A percentile compares a stretch with the other conserved stretches of the same genome.
These are phyloP conservation scores for Trypanosoma boissoni DNA, from an alignment of 208 protist genomes.

Conservation along the genomic window DNA sequence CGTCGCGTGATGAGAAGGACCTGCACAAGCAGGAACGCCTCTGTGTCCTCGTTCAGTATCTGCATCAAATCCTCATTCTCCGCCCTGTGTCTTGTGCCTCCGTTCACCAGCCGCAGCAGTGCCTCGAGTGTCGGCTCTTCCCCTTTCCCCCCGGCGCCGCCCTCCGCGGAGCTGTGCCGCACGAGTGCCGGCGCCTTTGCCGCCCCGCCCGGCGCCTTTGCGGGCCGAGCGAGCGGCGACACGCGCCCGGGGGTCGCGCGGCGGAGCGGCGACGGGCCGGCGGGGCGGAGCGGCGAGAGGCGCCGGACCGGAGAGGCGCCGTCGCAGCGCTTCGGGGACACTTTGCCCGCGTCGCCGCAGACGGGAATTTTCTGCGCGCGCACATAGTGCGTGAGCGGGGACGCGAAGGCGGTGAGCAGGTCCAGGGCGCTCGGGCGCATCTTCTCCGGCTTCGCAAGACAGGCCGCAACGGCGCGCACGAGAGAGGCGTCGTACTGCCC, in stretches of 20 bases:
- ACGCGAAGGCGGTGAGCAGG: slow-evolving; percentile 41
- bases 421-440: slow-evolving; percentile 53
- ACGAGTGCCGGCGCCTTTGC: background rate
- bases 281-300: slow-evolving; percentile 11
- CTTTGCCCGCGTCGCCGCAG: slow-evolving; percentile 8
- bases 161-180: background rate
- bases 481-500: slow-evolving; percentile 39
- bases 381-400: slow-evolving; percentile 36
- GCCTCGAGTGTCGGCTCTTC: background rate
- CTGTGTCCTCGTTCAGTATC: slow-evolving; percentile 22
- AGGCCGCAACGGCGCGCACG: slow-evolving; percentile 38
- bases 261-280: slow-evolving; percentile 5
- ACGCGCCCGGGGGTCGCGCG: slow-evolving; percentile 2
- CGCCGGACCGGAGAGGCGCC: slow-evolving; percentile 14
- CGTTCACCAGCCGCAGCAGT: slow-evolving; percentile 19
- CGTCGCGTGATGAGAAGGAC: slow-evolving; percentile 27
- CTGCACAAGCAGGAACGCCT: slow-evolving; percentile 34
- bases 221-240: background rate
- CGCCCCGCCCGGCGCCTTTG: background rate
- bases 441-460: slow-evolving; percentile 58
- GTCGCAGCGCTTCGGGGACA: slow-evolving; percentile 10
- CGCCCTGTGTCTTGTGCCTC: background rate
- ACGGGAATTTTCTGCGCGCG: slow-evolving; percentile 39
- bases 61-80: slow-evolving; percentile 12
- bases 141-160: background rate